These are phyloP conservation scores for Candida hungchunana DNA, from an alignment of 805 yeast species.

Conservation along the genomic window DNA sequence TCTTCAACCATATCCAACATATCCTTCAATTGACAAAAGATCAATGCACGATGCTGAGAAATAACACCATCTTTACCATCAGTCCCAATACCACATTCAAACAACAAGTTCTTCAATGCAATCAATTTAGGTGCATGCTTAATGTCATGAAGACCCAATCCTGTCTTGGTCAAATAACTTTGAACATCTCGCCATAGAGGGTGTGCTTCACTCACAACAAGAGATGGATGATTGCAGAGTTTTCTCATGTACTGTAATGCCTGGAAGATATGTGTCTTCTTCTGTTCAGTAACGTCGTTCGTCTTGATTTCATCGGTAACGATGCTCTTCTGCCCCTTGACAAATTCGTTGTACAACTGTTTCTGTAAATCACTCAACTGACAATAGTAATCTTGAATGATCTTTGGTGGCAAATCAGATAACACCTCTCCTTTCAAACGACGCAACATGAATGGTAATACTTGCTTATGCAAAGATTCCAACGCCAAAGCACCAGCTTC, in stretches of 20 bases:
- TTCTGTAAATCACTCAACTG: constrained; percentile 89
- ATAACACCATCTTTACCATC: constrained; percentile 48
- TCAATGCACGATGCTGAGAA: constrained; percentile 91
- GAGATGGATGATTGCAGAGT: constrained; percentile 92
- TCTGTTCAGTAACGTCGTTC: constrained; percentile 45
- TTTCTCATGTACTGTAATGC: constrained; percentile 97
- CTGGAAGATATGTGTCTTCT: constrained; percentile 95
- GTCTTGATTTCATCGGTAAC: constrained; percentile 62
- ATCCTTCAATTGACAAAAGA: constrained; percentile 94
- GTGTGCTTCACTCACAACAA: constrained; percentile 77
- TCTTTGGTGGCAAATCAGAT: constrained; percentile 95
- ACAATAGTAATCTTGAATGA: constrained; percentile 97
- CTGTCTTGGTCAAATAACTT: constrained; percentile 51
- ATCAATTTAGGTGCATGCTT: constrained; percentile 86
- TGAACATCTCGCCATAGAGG: constrained; percentile 75
- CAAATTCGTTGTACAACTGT: constrained; percentile 83
- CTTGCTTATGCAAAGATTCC: constrained; percentile 95
- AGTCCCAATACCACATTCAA: constrained; percentile 84
- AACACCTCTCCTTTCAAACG: constrained; percentile 94
- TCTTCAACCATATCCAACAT: constrained; percentile 96
- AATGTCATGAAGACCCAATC: constrained; percentile 62
- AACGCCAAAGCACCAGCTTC: constrained; percentile 95
- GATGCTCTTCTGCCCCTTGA: constrained; percentile 71
- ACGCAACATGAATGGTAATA: constrained; percentile 91
- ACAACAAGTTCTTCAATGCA: constrained; percentile 73